These are phyloP conservation scores for Metschnikowia henanensis DNA, from an alignment of 805 yeast species.

Conservation along the genomic window DNA sequence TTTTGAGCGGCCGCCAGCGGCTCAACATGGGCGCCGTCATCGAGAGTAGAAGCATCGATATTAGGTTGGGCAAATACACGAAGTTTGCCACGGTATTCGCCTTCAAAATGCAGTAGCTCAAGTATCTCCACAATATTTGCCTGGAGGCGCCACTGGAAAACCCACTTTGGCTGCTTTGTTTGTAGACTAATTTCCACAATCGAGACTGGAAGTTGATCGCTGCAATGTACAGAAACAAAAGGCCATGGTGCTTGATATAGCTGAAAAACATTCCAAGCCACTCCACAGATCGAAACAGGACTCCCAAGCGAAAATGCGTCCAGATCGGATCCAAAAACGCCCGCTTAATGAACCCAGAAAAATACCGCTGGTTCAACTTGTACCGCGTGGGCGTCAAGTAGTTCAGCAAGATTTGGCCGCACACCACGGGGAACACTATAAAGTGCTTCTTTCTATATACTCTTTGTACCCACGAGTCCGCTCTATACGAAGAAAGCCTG, in stretches of 20 bases:
- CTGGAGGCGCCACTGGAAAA: neutral
- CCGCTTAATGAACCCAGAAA: conserved; percentile 31
- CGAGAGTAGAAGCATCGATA: conserved; percentile 34
- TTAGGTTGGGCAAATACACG: conserved; percentile 36
- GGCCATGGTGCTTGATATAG: conserved; percentile 28
- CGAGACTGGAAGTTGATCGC: conserved; percentile 21
- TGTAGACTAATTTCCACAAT: conserved; percentile 26
- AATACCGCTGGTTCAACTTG: conserved; percentile 36
- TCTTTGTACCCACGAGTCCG: conserved; percentile 17
- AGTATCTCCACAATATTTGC: conserved; percentile 16
- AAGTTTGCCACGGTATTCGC: conserved; percentile 35
- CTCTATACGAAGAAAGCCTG: conserved; percentile 25
- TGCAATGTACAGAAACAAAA: conserved; percentile 21
- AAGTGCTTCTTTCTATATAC: conserved; percentile 33
- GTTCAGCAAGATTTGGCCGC: conserved; percentile 40
- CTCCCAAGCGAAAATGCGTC: conserved; percentile 37
- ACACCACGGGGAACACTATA: conserved; percentile 35
- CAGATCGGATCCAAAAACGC: conserved; percentile 41
- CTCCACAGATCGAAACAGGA: conserved; percentile 23
- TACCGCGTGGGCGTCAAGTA: conserved; percentile 40
- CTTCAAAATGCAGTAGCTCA: conserved; percentile 21
- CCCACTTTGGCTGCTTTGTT: conserved; percentile 17
- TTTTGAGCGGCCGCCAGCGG: conserved; percentile 9
- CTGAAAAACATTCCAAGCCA: conserved; percentile 29
- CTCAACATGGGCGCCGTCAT: conserved; percentile 33